Conservation (phyloP, 2,329 filamentous ascomycete species). For the Talaromyces sp. region DNA sequence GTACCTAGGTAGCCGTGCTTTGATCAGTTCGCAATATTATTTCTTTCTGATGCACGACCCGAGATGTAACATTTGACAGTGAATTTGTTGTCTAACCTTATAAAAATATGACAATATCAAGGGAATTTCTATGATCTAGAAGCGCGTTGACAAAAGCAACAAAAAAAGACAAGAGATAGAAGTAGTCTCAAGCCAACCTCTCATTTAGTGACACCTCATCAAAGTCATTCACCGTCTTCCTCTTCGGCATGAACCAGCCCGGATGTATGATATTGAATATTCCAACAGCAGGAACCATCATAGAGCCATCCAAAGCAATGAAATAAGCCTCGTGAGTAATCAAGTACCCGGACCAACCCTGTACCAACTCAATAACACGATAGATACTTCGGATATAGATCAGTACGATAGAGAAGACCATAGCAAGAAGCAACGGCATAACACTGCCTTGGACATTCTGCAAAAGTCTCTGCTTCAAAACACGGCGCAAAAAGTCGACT, state of each 20-base stretch:
- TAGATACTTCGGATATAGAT: slow-evolving; percentile 51
- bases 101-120: not conserved
- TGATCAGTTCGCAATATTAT: not conserved
- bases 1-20: not conserved
- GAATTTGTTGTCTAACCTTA: too few relatives aligned
- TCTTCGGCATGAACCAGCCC: slow-evolving; percentile 35
- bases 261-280: slow-evolving; percentile 48
- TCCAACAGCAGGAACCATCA: slow-evolving; percentile 48
- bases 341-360: slow-evolving; percentile 51
- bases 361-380: slow-evolving; percentile 48
- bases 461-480: slow-evolving; percentile 25
- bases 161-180: not conserved
- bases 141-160: not conserved
- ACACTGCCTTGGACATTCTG: slow-evolving; percentile 26
- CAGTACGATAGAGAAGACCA: slow-evolving; percentile 41
- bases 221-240: slow-evolving; percentile 15
- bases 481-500: slow-evolving; percentile 45
- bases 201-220: slow-evolving; percentile 8
- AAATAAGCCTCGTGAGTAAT: slow-evolving; percentile 52
- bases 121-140: not conserved
- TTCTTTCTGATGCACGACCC: not conserved
- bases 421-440: slow-evolving; percentile 35
- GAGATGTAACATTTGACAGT: too few relatives aligned
- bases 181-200: slow-evolving; percentile 4
- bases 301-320: slow-evolving; percentile 48